Percentiles rank a stretch among this genome's conserved stretches.
Evolutionary conservation across 495 filamentous ascomycete genomes (phyloP).

Genomic region (Aspergillus avenaceus): DNA sequence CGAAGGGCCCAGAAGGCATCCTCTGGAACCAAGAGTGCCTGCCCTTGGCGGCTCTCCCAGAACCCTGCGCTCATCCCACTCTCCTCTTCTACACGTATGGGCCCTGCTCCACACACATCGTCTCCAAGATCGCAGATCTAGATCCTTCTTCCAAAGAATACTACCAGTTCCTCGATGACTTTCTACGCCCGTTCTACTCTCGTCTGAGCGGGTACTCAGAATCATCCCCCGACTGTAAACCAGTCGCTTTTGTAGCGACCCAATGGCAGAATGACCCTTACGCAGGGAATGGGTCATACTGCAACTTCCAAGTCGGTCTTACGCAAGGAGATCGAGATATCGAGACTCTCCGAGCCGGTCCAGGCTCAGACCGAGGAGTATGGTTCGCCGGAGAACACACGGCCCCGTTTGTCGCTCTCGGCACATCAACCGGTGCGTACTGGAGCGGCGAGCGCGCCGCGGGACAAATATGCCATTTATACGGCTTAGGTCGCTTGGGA

Average conservation of each 20-base stretch:
- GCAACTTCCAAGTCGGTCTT: conserved; percentile 80
- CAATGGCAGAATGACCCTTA: conserved; percentile 79
- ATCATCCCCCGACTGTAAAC: conserved; percentile 52
- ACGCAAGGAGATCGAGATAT: conserved; percentile 67
- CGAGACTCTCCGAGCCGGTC: conserved; percentile 63
- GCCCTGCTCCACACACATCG: conserved; percentile 47
- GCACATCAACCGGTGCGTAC: conserved; percentile 85
- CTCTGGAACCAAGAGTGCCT: conserved; percentile 77
- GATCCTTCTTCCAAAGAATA: conserved; percentile 24
- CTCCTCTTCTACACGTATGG: conserved; percentile 92
- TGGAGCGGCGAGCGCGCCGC: conserved; percentile 86
- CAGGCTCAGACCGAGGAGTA: conserved; percentile 59
- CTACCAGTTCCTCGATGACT: conserved; percentile 28
- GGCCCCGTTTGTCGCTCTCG: conserved; percentile 80
- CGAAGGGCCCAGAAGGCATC: conserved; percentile 65
- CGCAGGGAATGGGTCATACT: conserved; percentile 86
- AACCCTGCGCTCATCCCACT: conserved; percentile 66
- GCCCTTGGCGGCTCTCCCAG: conserved; percentile 67
- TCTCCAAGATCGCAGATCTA: conserved; percentile 32
- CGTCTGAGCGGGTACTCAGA: conserved; percentile 62
- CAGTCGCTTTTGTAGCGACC: conserved; percentile 61
- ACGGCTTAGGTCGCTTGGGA: conserved; percentile 27
- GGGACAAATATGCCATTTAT: conserved; percentile 50
- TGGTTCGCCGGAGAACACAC: conserved; percentile 98
- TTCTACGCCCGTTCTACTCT: conserved; percentile 65